phyloP scores from a whole-genome alignment of 495 filamentous ascomycete species.

The Xylaria telfairii region DNA sequence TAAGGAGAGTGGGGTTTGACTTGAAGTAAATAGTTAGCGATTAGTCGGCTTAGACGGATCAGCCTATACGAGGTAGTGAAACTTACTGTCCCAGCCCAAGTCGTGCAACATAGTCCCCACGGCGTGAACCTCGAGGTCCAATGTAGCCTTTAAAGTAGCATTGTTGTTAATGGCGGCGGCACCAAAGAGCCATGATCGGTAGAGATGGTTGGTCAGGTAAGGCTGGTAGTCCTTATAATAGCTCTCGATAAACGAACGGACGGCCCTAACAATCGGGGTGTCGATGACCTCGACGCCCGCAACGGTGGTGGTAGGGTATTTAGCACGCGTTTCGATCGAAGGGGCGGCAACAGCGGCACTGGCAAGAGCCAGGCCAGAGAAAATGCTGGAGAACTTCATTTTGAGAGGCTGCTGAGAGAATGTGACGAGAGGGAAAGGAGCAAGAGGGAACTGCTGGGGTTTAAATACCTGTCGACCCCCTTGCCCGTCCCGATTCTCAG shows the following conservation, averaged over 20 bases:
- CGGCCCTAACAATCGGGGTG: conserved; percentile 16
- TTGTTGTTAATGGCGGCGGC: conserved; percentile 38
- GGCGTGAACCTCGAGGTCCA: conserved; percentile 57
- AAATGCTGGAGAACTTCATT: conserved; percentile 22
- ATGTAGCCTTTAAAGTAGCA: conserved; percentile 36
- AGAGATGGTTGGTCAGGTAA: conserved; percentile 11
- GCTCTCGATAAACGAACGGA: conserved; percentile 1
- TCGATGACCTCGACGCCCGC: conserved; percentile 21
- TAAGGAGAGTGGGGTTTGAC: conserved; percentile 36
- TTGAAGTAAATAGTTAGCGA: background rate
- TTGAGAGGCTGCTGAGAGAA: conserved; percentile 2
- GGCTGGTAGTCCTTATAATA: conserved; percentile 23
- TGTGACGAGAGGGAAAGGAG: background rate
- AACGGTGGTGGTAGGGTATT: background rate
- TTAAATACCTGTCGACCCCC: conserved; percentile 6
- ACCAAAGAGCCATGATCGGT: conserved; percentile 15
- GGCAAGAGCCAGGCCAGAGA: conserved; percentile 18
- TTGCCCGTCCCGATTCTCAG: background rate
- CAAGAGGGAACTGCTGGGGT: background rate
- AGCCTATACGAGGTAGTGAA: background rate
- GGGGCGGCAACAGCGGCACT: conserved; percentile 5
- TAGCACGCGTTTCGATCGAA: background rate
- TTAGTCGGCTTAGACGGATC: background rate
- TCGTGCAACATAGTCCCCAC: conserved; percentile 61
- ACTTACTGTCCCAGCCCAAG: conserved; percentile 51